Conservation (phyloP, 2,329 filamentous ascomycete genomes). For the Calonectria fujianensis region DNA sequence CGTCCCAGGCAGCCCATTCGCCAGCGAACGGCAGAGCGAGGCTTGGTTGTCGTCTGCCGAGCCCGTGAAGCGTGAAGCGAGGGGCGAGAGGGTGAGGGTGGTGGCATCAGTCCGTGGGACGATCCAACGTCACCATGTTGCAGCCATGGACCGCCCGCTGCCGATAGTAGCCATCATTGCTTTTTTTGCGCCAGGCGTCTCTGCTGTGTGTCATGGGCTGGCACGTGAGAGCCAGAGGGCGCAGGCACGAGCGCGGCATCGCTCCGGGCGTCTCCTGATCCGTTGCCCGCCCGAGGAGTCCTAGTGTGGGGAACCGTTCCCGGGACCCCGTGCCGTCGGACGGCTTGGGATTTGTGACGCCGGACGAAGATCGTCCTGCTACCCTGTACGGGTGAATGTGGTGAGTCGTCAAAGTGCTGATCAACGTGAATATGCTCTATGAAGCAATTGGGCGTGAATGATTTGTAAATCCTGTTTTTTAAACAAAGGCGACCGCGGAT, state of each 20-base stretch:
- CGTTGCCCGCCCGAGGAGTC: conserved; percentile 44
- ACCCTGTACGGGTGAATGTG: conserved; percentile 41
- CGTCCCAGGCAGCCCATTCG: conserved; percentile 42
- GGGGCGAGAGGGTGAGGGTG: conserved; percentile 7
- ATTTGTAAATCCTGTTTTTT: not conserved
- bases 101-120: conserved; percentile 38
- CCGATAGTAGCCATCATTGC: conserved; percentile 28
- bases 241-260: conserved; percentile 42
- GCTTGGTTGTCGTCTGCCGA: conserved; percentile 35
- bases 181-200: conserved; percentile 15
- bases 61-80: conserved; percentile 12
- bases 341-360: conserved; percentile 43
- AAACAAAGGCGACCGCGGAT: not conserved
- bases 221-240: conserved; percentile 35
- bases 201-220: conserved; percentile 36
- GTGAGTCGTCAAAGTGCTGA: not conserved
- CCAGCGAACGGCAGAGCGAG: conserved; percentile 10
- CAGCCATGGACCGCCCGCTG: conserved; percentile 22
- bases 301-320: conserved; percentile 30
- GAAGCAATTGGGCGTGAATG: not conserved
- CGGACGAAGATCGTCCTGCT: conserved; percentile 37
- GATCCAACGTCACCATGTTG: conserved; percentile 52
- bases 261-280: conserved; percentile 47
- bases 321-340: conserved; percentile 43
- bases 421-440: not conserved